Conservation (phyloP, 2,329 filamentous ascomycete genomes). For the Diaporthe destruens region DNA sequence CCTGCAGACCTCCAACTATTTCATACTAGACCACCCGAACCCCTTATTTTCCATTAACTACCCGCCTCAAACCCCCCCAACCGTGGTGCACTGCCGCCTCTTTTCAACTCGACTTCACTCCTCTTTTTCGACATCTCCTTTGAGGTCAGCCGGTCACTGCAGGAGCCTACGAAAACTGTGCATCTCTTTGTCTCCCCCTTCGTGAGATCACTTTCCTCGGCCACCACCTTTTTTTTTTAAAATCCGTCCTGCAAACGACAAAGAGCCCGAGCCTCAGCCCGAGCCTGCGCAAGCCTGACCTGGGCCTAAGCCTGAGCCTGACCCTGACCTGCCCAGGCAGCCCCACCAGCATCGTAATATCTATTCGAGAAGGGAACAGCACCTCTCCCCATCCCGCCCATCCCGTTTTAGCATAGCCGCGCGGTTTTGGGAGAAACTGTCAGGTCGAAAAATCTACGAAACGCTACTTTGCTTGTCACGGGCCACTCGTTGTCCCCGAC, state of each 20-base stretch:
- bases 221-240: constrained; percentile 49
- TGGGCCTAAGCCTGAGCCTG: background rate
- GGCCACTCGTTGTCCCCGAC: constrained; percentile 50
- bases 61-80: constrained; percentile 16
- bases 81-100: constrained; percentile 20
- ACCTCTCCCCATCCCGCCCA: constrained; percentile 4
- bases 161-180: constrained; percentile 64
- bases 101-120: constrained; percentile 31
- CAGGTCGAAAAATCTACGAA: constrained; percentile 51
- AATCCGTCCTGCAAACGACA: constrained; percentile 45
- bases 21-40: constrained; percentile 39
- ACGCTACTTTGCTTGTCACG: constrained; percentile 51
- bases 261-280: constrained; percentile 3
- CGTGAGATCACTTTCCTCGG: constrained; percentile 51
- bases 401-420: constrained; percentile 30
- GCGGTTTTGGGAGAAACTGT: constrained; percentile 25
- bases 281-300: background rate
- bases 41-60: constrained; percentile 39
- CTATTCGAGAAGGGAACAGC: constrained; percentile 34
- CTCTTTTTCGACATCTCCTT: constrained; percentile 67
- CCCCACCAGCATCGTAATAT: constrained; percentile 41
- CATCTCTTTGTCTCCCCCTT: constrained; percentile 39
- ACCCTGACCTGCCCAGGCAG: constrained; percentile 2
- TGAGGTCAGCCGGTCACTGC: constrained; percentile 88
- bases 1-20: constrained; percentile 33